Evolutionary conservation across 495 filamentous ascomycete species (phyloP), one percentile per base, ranked within the genome.

Genomic region (Lophium mytilinum): DNA sequence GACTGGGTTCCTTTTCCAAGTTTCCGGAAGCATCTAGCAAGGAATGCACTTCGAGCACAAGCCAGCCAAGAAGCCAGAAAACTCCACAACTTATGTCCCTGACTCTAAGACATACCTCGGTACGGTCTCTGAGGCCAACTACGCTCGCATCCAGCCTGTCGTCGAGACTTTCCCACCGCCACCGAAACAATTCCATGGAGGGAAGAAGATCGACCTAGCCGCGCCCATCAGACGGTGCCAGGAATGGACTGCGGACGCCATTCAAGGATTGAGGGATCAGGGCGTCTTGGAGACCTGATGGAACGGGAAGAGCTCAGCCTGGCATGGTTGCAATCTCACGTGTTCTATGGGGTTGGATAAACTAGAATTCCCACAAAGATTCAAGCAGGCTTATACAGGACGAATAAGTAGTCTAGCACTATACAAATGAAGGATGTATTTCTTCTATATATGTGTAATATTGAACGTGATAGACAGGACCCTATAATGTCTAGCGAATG

Each of bases 1-100:
- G n/a, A n/a, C n/a, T 33, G 57, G 57, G 41, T 41, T 37, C 18
- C 30, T 60, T 18, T 60, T 60, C 51, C 57, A 60, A 15, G 57
- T 60, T 43, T 12, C 37, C n/a, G 45, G 57, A 50, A 55, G 52
- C 42, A 55, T 60, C 11, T 42, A 52, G 34, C 24, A 54, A 37
- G 57, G 57, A 8, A 60, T 60, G 45, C 12, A 1, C 17, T 60
- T 55, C 52, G 52, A 52, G 19, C 51, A 55, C 43, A 55, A 46
- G 34, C 42, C 15, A 8, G 18, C 24, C 42, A 43, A 30, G 39
- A 37, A n/a, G 17, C 39, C 41, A 39, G 19, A 50, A 40, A 43
- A 55, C 15, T 49, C 40, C 17, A 39, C 34, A 11, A 40, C 21
- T 24, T 55, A 12, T 35, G 7, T 55, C 21, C 11, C 18, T 24